A percentile compares a stretch with the other conserved stretches of the same genome.
Evolutionary conservation across 306 rosid genomes (phyloP).

Genomic region (Lupinus albus): DNA sequence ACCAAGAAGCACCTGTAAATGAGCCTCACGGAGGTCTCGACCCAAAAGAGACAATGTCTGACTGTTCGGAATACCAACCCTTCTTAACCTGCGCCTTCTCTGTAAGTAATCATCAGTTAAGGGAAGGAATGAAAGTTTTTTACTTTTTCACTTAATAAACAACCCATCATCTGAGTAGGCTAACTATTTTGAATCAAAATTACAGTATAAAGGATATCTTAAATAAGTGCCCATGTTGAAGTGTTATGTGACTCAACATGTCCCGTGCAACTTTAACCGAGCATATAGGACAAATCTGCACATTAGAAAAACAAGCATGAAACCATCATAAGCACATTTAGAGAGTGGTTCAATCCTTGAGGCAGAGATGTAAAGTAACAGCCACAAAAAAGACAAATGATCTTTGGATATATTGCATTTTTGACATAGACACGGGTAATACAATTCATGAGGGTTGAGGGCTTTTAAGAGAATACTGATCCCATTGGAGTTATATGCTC

Average conservation of each 20-base stretch:
- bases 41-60: conserved; percentile 68
- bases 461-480: conserved; percentile 1
- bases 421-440: conserved; percentile 4
- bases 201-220: conserved; percentile 76
- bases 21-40: conserved; percentile 97
- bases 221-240: conserved; percentile 90
- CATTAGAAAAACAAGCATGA: conserved; percentile 38
- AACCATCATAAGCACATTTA: conserved; percentile 34
- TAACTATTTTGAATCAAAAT: conserved; percentile 21
- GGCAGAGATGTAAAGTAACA: conserved; percentile 15
- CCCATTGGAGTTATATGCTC: background rate
- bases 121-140: conserved; percentile 41
- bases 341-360: conserved; percentile 30
- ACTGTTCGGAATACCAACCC: conserved; percentile 82
- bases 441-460: background rate
- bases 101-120: conserved; percentile 80
- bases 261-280: conserved; percentile 85
- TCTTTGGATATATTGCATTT: background rate
- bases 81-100: conserved; percentile 84
- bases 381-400: conserved; percentile 10
- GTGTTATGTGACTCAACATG: conserved; percentile 87
- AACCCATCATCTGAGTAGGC: conserved; percentile 4
- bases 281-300: conserved; percentile 96
- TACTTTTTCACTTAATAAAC: conserved; percentile 23
- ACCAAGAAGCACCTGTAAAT: conserved; percentile 87